Evolutionary conservation across 2,329 filamentous ascomycete species (phyloP).

Genomic region (Fusarium odoratissimum): DNA sequence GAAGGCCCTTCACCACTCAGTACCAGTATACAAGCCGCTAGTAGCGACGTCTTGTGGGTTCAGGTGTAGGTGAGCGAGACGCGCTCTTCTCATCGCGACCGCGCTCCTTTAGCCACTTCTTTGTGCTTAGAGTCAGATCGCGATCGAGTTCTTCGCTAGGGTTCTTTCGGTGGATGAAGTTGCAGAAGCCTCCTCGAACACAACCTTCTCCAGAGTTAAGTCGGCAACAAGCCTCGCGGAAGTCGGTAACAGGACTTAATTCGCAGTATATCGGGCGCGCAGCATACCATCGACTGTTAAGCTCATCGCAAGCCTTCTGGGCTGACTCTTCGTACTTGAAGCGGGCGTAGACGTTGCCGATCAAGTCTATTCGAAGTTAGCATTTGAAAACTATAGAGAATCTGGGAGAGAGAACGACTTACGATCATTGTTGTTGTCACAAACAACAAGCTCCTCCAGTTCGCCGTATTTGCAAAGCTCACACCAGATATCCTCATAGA

Average conservation of each 20-base stretch:
- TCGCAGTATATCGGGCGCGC: slow-evolving; percentile 98
- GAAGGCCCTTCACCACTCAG: slow-evolving; percentile 1
- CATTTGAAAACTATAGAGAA: not conserved
- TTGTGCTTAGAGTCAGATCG: slow-evolving; percentile 87
- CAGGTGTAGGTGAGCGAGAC: slow-evolving; percentile 85
- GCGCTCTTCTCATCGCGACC: slow-evolving; percentile 87
- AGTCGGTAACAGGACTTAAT: slow-evolving; percentile 95
- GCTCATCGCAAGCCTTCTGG: slow-evolving; percentile 90
- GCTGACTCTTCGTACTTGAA: slow-evolving; percentile 99
- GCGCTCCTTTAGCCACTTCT: slow-evolving; percentile 93
- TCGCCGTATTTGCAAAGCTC: slow-evolving; percentile 99
- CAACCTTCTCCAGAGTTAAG: slow-evolving; percentile 96
- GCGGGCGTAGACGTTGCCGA: slow-evolving; percentile 98
- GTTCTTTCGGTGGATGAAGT: slow-evolving; percentile 99
- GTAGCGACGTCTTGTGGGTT: slow-evolving; percentile 79
- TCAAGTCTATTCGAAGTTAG: slow-evolving; percentile 73
- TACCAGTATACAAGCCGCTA: slow-evolving; percentile 52
- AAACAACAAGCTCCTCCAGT: slow-evolving; percentile 96
- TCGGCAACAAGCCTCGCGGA: slow-evolving; percentile 95
- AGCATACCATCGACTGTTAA: slow-evolving; percentile 97
- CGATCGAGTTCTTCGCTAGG: slow-evolving; percentile 88
- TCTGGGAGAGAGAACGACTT: slow-evolving; percentile 53
- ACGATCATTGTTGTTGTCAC: slow-evolving; percentile 99
- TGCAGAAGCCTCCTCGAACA: slow-evolving; percentile 96
- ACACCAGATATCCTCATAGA: slow-evolving; percentile 99